These are phyloP conservation scores for Sphaerulina vaccinii DNA, from an alignment of 2,329 filamentous ascomycete species.

Conservation along the genomic window DNA sequence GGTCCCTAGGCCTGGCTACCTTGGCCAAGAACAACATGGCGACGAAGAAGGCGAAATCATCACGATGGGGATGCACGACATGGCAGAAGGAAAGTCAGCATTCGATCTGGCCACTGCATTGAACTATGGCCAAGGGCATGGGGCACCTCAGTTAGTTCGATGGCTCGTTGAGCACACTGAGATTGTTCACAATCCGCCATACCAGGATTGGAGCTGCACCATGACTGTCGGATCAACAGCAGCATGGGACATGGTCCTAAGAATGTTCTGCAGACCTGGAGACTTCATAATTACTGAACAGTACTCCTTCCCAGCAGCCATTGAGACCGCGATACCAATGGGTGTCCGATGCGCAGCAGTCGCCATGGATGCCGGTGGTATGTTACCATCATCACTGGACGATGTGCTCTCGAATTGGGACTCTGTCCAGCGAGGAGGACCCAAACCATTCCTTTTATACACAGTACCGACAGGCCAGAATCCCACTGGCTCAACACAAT, in stretches of 20 bases:
- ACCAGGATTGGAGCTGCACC: slow-evolving; percentile 83
- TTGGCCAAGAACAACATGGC: slow-evolving; percentile 65
- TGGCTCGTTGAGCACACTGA: slow-evolving; percentile 96
- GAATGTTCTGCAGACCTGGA: slow-evolving; percentile 74
- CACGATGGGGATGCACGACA: slow-evolving; percentile 80
- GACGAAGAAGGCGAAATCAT: slow-evolving; percentile 59
- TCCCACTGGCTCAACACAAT: slow-evolving; percentile 82
- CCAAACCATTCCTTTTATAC: slow-evolving; percentile 68
- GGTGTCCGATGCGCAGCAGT: slow-evolving; percentile 62
- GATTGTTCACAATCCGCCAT: slow-evolving; percentile 80
- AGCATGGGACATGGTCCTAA: slow-evolving; percentile 76
- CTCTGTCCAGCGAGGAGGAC: slow-evolving; percentile 52
- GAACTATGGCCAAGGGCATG: slow-evolving; percentile 88
- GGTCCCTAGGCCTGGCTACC: slow-evolving; percentile 64
- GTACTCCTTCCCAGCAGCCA: slow-evolving; percentile 81
- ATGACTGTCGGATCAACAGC: slow-evolving; percentile 85
- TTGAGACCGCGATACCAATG: slow-evolving; percentile 64
- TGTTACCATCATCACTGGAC: slow-evolving; percentile 63
- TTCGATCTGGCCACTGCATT: slow-evolving; percentile 82
- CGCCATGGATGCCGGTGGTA: slow-evolving; percentile 65
- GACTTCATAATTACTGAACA: slow-evolving; percentile 84
- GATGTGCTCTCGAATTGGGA: slow-evolving; percentile 66
- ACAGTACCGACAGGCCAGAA: slow-evolving; percentile 83
- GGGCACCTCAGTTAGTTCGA: slow-evolving; percentile 81
- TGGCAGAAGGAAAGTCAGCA: slow-evolving; percentile 59